A percentile compares a stretch with the other conserved stretches of the same genome.
phyloP scores from a whole-genome alignment of 2,329 filamentous ascomycete species.

The Claviceps africana region DNA sequence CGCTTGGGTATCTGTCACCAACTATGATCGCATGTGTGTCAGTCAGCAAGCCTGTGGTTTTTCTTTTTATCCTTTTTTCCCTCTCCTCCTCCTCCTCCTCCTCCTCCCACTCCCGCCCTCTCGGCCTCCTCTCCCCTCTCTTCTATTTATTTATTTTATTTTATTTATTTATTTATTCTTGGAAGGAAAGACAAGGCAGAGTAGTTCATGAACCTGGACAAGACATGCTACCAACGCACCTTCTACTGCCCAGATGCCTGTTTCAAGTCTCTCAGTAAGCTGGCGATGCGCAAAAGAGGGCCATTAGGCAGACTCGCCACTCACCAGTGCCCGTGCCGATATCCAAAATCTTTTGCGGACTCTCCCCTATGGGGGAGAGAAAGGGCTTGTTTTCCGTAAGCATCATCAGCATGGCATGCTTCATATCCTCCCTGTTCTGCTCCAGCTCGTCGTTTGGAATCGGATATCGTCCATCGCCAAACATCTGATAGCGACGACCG shows the following conservation, averaged over 20 bases:
- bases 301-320: neutral
- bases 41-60: too few species aligned
- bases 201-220: neutral
- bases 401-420: constrained; percentile 24
- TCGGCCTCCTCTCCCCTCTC: too few species aligned
- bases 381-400: constrained; percentile 23
- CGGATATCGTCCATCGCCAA: constrained; percentile 20
- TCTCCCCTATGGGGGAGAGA: constrained; percentile 25
- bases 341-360: constrained; percentile 24
- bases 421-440: constrained; percentile 25
- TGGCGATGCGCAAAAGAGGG: neutral
- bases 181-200: neutral
- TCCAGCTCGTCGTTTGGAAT: constrained; percentile 27
- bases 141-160: too few species aligned
- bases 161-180: too few species aligned
- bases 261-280: neutral
- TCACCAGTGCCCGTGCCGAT: constrained; percentile 20
- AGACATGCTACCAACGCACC: neutral
- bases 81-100: too few species aligned
- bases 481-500: constrained; percentile 18
- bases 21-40: too few species aligned
- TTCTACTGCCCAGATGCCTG: constrained; percentile 9
- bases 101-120: too few species aligned
- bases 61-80: too few species aligned
- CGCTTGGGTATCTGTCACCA: constrained; percentile 18